Evolutionary conservation across 1,139 yeast genomes (phyloP), one percentile per base, ranked within the genome.

Genomic region (Diutina rugosa): DNA sequence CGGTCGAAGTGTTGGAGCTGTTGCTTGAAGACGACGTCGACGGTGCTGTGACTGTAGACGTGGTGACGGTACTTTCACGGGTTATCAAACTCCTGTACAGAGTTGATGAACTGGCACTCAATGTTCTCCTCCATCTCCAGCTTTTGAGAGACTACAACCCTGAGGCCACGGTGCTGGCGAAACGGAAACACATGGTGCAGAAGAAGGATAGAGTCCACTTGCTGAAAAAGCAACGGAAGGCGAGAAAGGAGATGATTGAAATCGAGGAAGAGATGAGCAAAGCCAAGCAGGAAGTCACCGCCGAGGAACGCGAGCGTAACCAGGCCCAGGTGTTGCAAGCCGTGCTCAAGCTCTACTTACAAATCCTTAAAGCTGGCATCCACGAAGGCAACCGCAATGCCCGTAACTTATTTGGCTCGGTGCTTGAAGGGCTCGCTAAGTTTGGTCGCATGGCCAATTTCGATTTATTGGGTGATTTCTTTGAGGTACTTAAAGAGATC

Each of bases 391-490:
- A 82, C 53, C 79, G 82, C 32, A 80, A 81, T 54, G 79, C 81
- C n/a, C 63, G 64, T 28, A 62, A 62, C 18, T 74, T 93, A 57
- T 84, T 90, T 77, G 96, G 95, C 8, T 79, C 93, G 0, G 95
- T 93, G 0, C 75, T 93, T 56, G 98, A 93, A 73, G 98, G 98
- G 6, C 72, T 93, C 58, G 88, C 97, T 1, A 83, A 82, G 66
- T 90, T 86, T 67, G 96, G 98, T 2, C 93, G 86, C 65, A 85
- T 91, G 84, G 91, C 95, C 46, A 93, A 93, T 66, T 82, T 93
- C 57, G 98, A 93, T 62, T 75, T 93, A 56, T 79, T 93, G 63
- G 98, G 98, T 35, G 99, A 93, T 68, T 84, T 93, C 69, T 76
- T 93, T 55, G 95, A 87, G 67, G 96, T 90, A 2, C 77, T 93